Base-by-base conservation (phyloP, 2,329 filamentous ascomycete species). In the Epicoccum sorghinum region DNA sequence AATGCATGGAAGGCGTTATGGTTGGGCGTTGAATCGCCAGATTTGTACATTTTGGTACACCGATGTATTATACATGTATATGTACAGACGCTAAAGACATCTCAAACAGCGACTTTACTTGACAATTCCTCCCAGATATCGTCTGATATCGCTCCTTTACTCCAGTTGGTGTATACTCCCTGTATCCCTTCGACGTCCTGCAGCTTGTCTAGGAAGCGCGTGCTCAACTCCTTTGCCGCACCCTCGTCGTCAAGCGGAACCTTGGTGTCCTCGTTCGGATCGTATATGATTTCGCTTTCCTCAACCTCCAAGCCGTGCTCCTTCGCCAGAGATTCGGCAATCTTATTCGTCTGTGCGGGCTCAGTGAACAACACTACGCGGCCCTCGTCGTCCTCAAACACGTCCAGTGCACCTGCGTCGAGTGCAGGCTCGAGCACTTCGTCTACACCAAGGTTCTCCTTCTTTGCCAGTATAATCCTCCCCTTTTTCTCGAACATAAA, bases 401-500 rank as follows among this genome's bases (percentile, higher is more conserved):
- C 82, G 61, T 93, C 89, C 61, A 89, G 85, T 1, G 89, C 90
- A 8, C 92, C 93, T 8, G 89, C 89, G 69, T 97, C 93, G 45
- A 98, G 86, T 5, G 90, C 91, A 48, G 88, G 84, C 62, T 97
- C 87, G 37, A 97, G 77, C 23, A 91, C 84, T 35, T 92, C 87
- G 45, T 95, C 85, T 5, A 85, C 82, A n/a, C 78, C 80, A 10
- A 83, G 60, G 1, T 73, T 78, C 0, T 83, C 80, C 60, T 82
- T 82, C 58, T 81, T 79, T 68, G 86, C 85, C 67, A 97, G 87
- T 3, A 88, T 80, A 25, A 92, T 82, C 47, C 87, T 83, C 1
- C 95, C 95, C 55, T 88, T 88, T 68, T 89, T 89, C 51, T 90
- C 83, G 72, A 99, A 99, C 66, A 96, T 82, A 75, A 93, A 98